These are phyloP conservation scores for Wickerhamiella infanticola DNA, from an alignment of 1,139 yeast genomes.

Conservation along the genomic window DNA sequence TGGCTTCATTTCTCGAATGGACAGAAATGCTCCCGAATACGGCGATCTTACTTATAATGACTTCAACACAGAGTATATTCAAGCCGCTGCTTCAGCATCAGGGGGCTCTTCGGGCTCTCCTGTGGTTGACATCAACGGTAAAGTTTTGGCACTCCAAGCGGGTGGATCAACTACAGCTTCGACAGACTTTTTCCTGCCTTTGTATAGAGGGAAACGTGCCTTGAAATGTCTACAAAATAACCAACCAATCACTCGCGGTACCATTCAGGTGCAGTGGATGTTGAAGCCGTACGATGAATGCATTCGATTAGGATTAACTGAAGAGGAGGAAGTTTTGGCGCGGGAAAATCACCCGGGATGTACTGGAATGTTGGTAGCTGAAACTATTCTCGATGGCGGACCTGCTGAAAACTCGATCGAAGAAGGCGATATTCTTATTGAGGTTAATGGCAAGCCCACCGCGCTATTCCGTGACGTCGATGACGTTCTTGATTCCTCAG, in stretches of 20 bases:
- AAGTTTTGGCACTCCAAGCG: constrained; percentile 84
- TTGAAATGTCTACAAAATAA: constrained; percentile 50
- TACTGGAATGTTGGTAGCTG: constrained; percentile 76
- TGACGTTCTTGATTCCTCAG: constrained; percentile 58
- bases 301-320: constrained; percentile 65
- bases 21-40: constrained; percentile 89
- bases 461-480: constrained; percentile 71
- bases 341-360: constrained; percentile 56
- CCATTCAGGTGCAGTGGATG: constrained; percentile 83
- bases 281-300: constrained; percentile 84
- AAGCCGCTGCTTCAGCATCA: constrained; percentile 91
- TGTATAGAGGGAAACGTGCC: constrained; percentile 71
- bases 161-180: constrained; percentile 89
- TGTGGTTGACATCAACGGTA: constrained; percentile 74
- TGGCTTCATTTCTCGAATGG: constrained; percentile 80
- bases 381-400: constrained; percentile 70
- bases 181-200: constrained; percentile 82
- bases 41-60: constrained; percentile 84
- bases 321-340: constrained; percentile 56
- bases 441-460: constrained; percentile 51
- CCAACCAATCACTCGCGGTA: constrained; percentile 56
- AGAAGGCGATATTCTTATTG: constrained; percentile 76
- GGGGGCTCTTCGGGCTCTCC: constrained; percentile 97
- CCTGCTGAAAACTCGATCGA: constrained; percentile 61
- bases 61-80: constrained; percentile 89